Conservation (phyloP, 2,329 filamentous ascomycete species). For the Pseudogymnoascus verrucosus region DNA sequence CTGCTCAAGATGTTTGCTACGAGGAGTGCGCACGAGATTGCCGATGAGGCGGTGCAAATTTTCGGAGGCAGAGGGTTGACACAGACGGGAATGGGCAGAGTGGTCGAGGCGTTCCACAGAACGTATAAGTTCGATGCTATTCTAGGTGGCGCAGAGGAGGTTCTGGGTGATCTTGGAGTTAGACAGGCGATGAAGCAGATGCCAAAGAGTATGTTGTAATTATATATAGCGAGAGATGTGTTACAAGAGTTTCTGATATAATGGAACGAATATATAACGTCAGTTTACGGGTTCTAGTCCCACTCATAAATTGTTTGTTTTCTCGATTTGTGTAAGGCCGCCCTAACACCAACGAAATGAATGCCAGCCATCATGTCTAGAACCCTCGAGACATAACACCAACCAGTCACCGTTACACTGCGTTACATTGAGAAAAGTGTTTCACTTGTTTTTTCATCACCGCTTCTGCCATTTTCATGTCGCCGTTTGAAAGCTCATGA, state of each 20-base stretch:
- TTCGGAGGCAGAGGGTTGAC: slow-evolving; percentile 78
- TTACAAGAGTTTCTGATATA: not conserved
- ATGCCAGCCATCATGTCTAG: too few relatives aligned
- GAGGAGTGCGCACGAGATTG: slow-evolving; percentile 70
- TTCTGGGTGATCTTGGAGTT: slow-evolving; percentile 72
- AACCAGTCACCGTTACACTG: too few relatives aligned
- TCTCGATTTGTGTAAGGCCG: too few relatives aligned
- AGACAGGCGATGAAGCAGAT: slow-evolving; percentile 77
- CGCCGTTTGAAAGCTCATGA: not conserved
- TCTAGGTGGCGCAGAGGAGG: slow-evolving; percentile 74
- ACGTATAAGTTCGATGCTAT: slow-evolving; percentile 78
- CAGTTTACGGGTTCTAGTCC: too few relatives aligned
- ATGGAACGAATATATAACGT: not conserved
- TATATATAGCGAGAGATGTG: not conserved
- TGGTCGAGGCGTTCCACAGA: slow-evolving; percentile 77
- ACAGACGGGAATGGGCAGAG: slow-evolving; percentile 71
- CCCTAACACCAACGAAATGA: too few relatives aligned
- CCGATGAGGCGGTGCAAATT: slow-evolving; percentile 77
- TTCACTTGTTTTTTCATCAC: too few relatives aligned
- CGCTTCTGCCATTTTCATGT: not conserved
- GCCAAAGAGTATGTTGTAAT: slow-evolving; percentile 72
- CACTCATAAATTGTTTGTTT: too few relatives aligned
- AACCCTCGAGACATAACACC: too few relatives aligned
- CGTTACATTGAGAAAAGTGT: too few relatives aligned
- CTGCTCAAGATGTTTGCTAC: slow-evolving; percentile 75